A percentile compares a stretch with the other conserved stretches of the same genome.
Conservation (phyloP, 2,329 filamentous ascomycete species). For the Xylariomycetidae sp. region DNA sequence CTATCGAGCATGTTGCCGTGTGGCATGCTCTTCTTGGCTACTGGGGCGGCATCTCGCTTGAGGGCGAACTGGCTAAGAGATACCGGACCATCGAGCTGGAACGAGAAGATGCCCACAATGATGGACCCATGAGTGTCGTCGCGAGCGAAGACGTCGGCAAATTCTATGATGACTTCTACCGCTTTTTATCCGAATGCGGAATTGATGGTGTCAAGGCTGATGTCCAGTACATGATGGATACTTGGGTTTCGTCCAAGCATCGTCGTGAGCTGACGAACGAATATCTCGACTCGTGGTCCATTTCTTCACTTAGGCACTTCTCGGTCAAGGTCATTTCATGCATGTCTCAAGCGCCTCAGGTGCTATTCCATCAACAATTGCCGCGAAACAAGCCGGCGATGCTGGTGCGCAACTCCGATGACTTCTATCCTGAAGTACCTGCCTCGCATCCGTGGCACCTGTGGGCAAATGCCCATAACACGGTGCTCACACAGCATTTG, state of each 20-base stretch:
- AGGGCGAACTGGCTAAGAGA: conserved; percentile 64
- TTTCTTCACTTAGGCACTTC: conserved; percentile 73
- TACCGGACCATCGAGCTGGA: conserved; percentile 69
- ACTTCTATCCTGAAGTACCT: conserved; percentile 83
- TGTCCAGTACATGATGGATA: conserved; percentile 83
- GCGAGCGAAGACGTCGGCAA: conserved; percentile 64
- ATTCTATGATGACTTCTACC: conserved; percentile 90
- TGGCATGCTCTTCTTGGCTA: conserved; percentile 90
- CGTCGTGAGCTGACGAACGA: conserved; percentile 65
- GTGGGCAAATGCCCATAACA: conserved; percentile 89
- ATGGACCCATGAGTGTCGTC: conserved; percentile 66
- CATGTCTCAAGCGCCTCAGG: conserved; percentile 87
- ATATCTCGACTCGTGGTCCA: conserved; percentile 83
- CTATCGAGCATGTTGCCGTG: conserved; percentile 78
- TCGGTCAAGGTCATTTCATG: conserved; percentile 76
- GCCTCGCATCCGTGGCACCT: conserved; percentile 90
- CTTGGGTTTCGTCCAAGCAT: conserved; percentile 59
- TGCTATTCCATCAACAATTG: conserved; percentile 79
- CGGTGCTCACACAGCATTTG: conserved; percentile 73
- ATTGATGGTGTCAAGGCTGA: conserved; percentile 91
- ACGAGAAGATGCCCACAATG: conserved; percentile 44
- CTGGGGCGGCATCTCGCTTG: conserved; percentile 80
- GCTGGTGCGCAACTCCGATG: conserved; percentile 77
- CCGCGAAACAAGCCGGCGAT: conserved; percentile 68
- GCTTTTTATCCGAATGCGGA: conserved; percentile 66